A percentile compares a stretch with the other conserved stretches of the same genome.
Evolutionary conservation across 2,329 filamentous ascomycete species (phyloP).

Genomic region (Sporothrix brunneoviolacea): DNA sequence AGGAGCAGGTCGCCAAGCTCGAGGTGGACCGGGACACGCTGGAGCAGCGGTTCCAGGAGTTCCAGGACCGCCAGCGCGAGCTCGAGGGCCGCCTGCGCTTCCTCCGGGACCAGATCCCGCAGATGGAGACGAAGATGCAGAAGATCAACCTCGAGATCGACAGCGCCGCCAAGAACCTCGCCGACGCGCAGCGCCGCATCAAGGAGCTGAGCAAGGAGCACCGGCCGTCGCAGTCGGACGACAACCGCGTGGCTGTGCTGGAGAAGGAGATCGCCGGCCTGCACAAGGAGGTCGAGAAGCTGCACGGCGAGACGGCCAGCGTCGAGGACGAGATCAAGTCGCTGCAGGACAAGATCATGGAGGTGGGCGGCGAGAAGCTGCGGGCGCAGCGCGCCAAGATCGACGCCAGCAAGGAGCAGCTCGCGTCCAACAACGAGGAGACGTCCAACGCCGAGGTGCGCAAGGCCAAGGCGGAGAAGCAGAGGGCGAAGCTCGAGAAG

Average conservation of each 20-base stretch:
- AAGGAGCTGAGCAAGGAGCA: slow-evolving; percentile 78
- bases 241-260: slow-evolving; percentile 62
- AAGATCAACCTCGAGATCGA: slow-evolving; percentile 86
- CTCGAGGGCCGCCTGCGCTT: slow-evolving; percentile 67
- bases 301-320: slow-evolving; percentile 78
- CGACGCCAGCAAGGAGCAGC: slow-evolving; percentile 79
- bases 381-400: slow-evolving; percentile 86
- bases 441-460: slow-evolving; percentile 81
- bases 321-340: slow-evolving; percentile 89
- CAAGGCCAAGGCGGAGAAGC: slow-evolving; percentile 90
- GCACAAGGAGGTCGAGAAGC: slow-evolving; percentile 69
- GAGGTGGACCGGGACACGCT: slow-evolving; percentile 80
- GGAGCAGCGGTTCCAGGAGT: slow-evolving; percentile 74
- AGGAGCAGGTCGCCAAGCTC: slow-evolving; percentile 81
- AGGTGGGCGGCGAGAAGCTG: slow-evolving; percentile 89
- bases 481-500: slow-evolving; percentile 79
- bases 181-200: slow-evolving; percentile 76
- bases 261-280: slow-evolving; percentile 72
- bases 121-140: slow-evolving; percentile 82
- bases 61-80: slow-evolving; percentile 77
- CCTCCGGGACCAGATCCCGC: slow-evolving; percentile 71
- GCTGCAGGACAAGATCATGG: slow-evolving; percentile 96
- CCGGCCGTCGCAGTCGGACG: slow-evolving; percentile 72
- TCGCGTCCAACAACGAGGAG: slow-evolving; percentile 71
- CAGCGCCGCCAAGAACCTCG: slow-evolving; percentile 75